These are phyloP conservation scores for Saturnispora sekii DNA, from an alignment of 805 yeast species.

Conservation along the genomic window DNA sequence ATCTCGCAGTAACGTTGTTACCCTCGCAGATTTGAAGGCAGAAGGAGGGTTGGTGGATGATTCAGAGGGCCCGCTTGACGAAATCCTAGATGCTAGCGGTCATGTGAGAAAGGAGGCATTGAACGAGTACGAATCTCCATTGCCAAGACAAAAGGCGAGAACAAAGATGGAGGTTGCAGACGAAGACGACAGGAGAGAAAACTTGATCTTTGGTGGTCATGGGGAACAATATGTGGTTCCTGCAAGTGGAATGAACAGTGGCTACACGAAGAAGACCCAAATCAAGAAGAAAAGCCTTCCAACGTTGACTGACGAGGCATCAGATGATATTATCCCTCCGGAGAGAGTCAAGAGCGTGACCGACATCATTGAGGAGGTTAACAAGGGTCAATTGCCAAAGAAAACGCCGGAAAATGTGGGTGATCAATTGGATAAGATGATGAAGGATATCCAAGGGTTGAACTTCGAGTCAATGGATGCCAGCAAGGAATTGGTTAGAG, in stretches of 20 bases:
- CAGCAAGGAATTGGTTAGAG: constrained; percentile 28
- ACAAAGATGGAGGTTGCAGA: neutral
- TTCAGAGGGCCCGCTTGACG: constrained; percentile 45
- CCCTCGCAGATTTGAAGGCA: constrained; percentile 28
- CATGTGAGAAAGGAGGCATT: constrained; percentile 39
- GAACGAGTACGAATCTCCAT: constrained; percentile 18
- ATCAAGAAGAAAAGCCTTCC: constrained; percentile 4
- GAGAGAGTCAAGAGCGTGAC: constrained; percentile 22
- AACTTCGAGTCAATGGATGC: constrained; percentile 23
- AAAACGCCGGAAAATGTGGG: neutral
- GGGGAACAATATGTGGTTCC: constrained; percentile 28
- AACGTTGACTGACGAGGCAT: constrained; percentile 4
- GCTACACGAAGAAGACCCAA: constrained; percentile 6
- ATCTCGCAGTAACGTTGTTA: constrained; percentile 19
- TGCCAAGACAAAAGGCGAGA: neutral
- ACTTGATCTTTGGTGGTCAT: constrained; percentile 24
- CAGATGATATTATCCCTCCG: constrained; percentile 16
- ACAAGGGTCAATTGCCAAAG: constrained; percentile 21
- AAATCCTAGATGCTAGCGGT: constrained; percentile 44
- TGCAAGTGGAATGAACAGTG: constrained; percentile 22
- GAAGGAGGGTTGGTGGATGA: constrained; percentile 52
- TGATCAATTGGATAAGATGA: constrained; percentile 7
- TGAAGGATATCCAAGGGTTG: constrained; percentile 5
- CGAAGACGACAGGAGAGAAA: constrained; percentile 9
- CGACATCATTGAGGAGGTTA: constrained; percentile 25